A percentile compares a stretch with the other conserved stretches of the same genome.
Evolutionary conservation across 2,329 filamentous ascomycete species (phyloP).

Genomic region (Claviceps digitariae): DNA sequence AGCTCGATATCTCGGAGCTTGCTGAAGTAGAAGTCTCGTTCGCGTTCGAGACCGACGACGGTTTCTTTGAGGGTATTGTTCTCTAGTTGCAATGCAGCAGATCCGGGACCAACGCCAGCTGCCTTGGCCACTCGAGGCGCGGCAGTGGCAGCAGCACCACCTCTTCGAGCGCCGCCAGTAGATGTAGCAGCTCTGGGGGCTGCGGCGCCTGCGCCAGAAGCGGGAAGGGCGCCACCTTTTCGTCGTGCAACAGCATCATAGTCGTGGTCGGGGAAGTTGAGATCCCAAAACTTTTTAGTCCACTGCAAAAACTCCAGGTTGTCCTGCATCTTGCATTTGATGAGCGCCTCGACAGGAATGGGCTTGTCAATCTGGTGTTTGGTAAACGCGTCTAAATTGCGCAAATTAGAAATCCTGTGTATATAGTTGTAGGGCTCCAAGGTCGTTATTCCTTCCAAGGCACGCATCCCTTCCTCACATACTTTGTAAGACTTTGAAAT

Average conservation of each 20-base stretch:
- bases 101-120: constrained; percentile 43
- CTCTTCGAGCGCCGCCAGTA: constrained; percentile 36
- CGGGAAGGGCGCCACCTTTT: constrained; percentile 57
- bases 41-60: constrained; percentile 84
- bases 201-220: constrained; percentile 22
- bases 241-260: constrained; percentile 82
- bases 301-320: constrained; percentile 98
- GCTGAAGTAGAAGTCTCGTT: constrained; percentile 98
- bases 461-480: constrained; percentile 20
- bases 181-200: constrained; percentile 35
- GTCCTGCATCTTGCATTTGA: constrained; percentile 99
- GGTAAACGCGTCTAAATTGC: constrained; percentile 56
- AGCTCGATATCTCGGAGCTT: constrained; percentile 96
- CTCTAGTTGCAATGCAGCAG: constrained; percentile 67
- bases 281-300: constrained; percentile 94
- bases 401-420: constrained; percentile 4
- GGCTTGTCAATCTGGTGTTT: constrained; percentile 82
- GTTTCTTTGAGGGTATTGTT: constrained; percentile 87
- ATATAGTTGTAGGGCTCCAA: not conserved
- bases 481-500: constrained; percentile 98
- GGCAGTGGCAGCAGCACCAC: constrained; percentile 46
- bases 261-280: constrained; percentile 92
- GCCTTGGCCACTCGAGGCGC: constrained; percentile 30
- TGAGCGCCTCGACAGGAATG: constrained; percentile 73
- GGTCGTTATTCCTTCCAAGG: not conserved